These are phyloP conservation scores for Trichoderma sp. DNA, from an alignment of 2,329 filamentous ascomycete genomes.

Conservation along the genomic window DNA sequence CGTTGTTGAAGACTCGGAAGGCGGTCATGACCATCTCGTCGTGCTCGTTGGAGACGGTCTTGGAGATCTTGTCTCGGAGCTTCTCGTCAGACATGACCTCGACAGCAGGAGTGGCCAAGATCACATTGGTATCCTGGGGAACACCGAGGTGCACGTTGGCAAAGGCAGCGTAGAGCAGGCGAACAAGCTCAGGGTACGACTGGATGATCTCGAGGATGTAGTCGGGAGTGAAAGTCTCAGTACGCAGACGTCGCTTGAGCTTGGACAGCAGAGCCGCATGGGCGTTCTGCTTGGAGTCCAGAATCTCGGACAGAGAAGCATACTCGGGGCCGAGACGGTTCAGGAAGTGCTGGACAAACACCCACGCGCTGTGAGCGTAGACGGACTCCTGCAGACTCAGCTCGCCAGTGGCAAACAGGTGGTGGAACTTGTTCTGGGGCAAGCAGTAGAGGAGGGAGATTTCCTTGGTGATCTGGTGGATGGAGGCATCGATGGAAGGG, in stretches of 20 bases:
- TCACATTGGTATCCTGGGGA: conserved; percentile 41
- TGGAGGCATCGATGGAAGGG: conserved; percentile 88
- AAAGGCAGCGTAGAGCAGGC: conserved; percentile 86
- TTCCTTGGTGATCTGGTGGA: conserved; percentile 99
- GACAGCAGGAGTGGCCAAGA: conserved; percentile 55
- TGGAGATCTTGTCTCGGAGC: conserved; percentile 74
- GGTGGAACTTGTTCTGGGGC: conserved; percentile 93
- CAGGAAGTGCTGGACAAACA: conserved; percentile 96
- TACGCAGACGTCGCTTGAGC: conserved; percentile 91
- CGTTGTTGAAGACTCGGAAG: conserved; percentile 92
- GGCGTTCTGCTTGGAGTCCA: conserved; percentile 77
- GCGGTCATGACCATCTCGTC: conserved; percentile 97
- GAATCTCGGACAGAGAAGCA: conserved; percentile 74
- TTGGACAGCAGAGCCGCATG: conserved; percentile 88
- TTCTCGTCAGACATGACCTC: conserved; percentile 73
- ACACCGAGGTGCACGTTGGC: conserved; percentile 75
- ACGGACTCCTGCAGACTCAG: conserved; percentile 95
- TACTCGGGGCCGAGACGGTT: conserved; percentile 94
- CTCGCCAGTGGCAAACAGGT: conserved; percentile 78
- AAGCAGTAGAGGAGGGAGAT: conserved; percentile 96
- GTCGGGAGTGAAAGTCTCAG: conserved; percentile 95
- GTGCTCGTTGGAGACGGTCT: conserved; percentile 85
- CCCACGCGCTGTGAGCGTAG: conserved; percentile 96
- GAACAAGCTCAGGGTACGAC: conserved; percentile 82
- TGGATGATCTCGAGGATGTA: conserved; percentile 98